phyloP scores from a whole-genome alignment of 495 filamentous ascomycete species.

The Parathielavia hyrcaniae region DNA sequence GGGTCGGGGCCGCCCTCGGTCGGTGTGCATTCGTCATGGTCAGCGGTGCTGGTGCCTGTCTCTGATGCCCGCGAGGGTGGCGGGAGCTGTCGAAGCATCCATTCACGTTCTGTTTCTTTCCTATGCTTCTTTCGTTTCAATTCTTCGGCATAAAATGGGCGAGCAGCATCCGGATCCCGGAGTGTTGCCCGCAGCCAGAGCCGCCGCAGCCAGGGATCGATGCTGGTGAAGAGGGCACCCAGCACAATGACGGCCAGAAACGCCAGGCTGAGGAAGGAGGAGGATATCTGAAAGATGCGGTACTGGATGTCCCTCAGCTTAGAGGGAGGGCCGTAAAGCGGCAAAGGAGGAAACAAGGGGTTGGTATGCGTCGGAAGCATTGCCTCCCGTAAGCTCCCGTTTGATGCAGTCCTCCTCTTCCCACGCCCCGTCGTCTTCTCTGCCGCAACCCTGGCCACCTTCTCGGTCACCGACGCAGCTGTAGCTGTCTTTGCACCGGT shows the following conservation, averaged over 20 bases:
- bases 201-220: slow-evolving; percentile 45
- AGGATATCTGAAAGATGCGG: slow-evolving; percentile 53
- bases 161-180: slow-evolving; percentile 48
- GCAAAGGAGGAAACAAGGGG: slow-evolving; percentile 82
- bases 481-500: slow-evolving; percentile 3
- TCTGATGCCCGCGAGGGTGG: slow-evolving; percentile 20
- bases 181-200: slow-evolving; percentile 47
- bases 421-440: slow-evolving; percentile 6
- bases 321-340: slow-evolving; percentile 73
- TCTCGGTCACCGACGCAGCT: slow-evolving; percentile 12
- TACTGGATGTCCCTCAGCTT: slow-evolving; percentile 57
- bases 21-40: slow-evolving; percentile 54
- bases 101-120: slow-evolving; percentile 51
- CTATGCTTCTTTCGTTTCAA: slow-evolving; percentile 47
- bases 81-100: slow-evolving; percentile 45
- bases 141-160: slow-evolving; percentile 69
- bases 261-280: slow-evolving; percentile 66
- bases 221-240: slow-evolving; percentile 59
- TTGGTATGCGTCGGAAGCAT: slow-evolving; percentile 62
- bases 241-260: slow-evolving; percentile 73
- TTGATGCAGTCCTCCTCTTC: slow-evolving; percentile 22
- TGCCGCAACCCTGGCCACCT: slow-evolving; percentile 10
- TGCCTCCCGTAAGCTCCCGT: slow-evolving; percentile 36
- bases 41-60: slow-evolving; percentile 35
- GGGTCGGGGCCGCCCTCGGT: slow-evolving; percentile 75